These are phyloP conservation scores for Xerocomellus intermedius DNA, from an alignment of 768 basidiomycete species.

Conservation along the genomic window DNA sequence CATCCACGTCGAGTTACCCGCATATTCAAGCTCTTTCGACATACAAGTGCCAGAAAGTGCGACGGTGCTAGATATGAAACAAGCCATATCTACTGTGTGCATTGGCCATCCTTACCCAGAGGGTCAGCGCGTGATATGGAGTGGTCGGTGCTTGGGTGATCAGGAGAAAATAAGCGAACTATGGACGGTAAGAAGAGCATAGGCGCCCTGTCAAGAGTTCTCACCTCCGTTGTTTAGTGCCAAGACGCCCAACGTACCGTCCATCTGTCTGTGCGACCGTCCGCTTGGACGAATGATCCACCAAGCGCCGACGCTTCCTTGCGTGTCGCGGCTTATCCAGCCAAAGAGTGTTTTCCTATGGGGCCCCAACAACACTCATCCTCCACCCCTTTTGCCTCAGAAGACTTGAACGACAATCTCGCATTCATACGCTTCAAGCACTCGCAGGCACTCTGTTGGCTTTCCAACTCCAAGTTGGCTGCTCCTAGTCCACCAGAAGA, in stretches of 20 bases:
- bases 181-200: slow-evolving; percentile 57
- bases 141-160: slow-evolving; percentile 65
- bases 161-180: slow-evolving; percentile 62
- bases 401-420: slow-evolving; percentile 3
- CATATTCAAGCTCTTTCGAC: slow-evolving; percentile 65
- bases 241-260: slow-evolving; percentile 58
- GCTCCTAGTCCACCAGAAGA: slow-evolving; percentile 13
- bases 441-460: slow-evolving; percentile 23
- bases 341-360: neutral
- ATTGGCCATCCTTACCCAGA: slow-evolving; percentile 61
- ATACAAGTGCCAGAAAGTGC: slow-evolving; percentile 47
- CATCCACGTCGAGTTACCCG: slow-evolving; percentile 73
- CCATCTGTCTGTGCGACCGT: slow-evolving; percentile 79
- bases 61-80: slow-evolving; percentile 65
- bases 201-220: neutral
- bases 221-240: slow-evolving; percentile 37
- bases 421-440: slow-evolving; percentile 26
- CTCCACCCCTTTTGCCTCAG: neutral
- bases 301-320: slow-evolving; percentile 33
- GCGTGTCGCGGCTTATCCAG: neutral
- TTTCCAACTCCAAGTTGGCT: slow-evolving; percentile 23
- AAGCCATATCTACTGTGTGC: slow-evolving; percentile 58
- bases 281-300: slow-evolving; percentile 64
- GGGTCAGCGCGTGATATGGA: slow-evolving; percentile 78
- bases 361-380: slow-evolving; percentile 1